These are phyloP conservation scores for Lactarius hatsudake DNA, from an alignment of 768 basidiomycete species.

Conservation along the genomic window DNA sequence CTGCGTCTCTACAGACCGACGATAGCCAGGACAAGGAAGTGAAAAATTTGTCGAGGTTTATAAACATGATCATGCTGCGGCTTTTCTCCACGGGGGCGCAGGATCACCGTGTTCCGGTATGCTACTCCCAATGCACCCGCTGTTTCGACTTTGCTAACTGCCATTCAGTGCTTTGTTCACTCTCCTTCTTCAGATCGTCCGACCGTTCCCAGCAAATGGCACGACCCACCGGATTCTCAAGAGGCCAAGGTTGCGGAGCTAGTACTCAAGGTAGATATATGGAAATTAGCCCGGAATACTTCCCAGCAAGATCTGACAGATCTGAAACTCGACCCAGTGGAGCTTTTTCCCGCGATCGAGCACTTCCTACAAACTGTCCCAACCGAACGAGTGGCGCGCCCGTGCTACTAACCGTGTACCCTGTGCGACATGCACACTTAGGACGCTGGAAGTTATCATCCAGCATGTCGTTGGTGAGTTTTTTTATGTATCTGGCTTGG, in stretches of 20 bases:
- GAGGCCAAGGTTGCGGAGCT: slow-evolving; percentile 90
- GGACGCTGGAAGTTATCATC: slow-evolving; percentile 97
- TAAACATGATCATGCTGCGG: slow-evolving; percentile 97
- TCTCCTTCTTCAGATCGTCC: slow-evolving; percentile 76
- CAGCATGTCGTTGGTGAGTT: slow-evolving; percentile 93
- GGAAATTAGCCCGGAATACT: slow-evolving; percentile 95
- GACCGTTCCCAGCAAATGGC: slow-evolving; percentile 76
- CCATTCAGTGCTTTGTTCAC: slow-evolving; percentile 66
- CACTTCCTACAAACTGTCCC: slow-evolving; percentile 90
- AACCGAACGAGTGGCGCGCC: slow-evolving; percentile 94
- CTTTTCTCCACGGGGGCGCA: slow-evolving; percentile 86
- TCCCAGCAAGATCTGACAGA: slow-evolving; percentile 88
- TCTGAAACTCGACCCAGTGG: slow-evolving; percentile 76
- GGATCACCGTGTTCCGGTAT: slow-evolving; percentile 90
- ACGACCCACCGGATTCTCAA: slow-evolving; percentile 70
- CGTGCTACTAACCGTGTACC: slow-evolving; percentile 89
- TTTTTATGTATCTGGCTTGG: neutral
- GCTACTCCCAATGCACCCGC: slow-evolving; percentile 30
- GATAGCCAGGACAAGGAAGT: slow-evolving; percentile 79
- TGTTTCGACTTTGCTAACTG: neutral
- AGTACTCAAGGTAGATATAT: slow-evolving; percentile 92
- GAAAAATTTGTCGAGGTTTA: slow-evolving; percentile 91
- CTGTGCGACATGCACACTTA: slow-evolving; percentile 93
- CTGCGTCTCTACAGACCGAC: slow-evolving; percentile 87
- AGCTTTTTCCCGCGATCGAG: slow-evolving; percentile 89